A percentile compares a stretch with the other conserved stretches of the same genome.
phyloP scores from a whole-genome alignment of 2,329 filamentous ascomycete genomes.

The Microsporum ferrugineum region DNA sequence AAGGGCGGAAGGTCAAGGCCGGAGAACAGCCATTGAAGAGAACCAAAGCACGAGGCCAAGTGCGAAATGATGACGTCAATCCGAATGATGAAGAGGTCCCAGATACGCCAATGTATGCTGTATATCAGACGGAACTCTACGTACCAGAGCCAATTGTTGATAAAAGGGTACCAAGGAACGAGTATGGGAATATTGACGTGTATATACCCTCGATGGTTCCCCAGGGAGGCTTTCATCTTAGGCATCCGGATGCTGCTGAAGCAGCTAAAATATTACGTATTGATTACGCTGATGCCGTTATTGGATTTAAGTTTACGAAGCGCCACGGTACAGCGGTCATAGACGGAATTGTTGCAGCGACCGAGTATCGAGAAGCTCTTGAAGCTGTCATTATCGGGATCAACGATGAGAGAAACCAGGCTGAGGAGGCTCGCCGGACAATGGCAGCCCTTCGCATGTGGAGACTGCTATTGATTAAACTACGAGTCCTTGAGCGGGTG shows the following conservation, averaged over 20 bases:
- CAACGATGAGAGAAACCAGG: conserved; percentile 52
- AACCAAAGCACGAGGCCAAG: conserved; percentile 29
- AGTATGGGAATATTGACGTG: conserved; percentile 52
- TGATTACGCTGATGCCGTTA: conserved; percentile 82
- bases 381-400: conserved; percentile 57
- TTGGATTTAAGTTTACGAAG: conserved; percentile 78
- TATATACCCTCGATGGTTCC: conserved; percentile 56
- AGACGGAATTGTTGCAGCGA: conserved; percentile 63
- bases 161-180: conserved; percentile 56
- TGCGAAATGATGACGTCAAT: conserved; percentile 24
- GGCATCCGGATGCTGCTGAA: conserved; percentile 48
- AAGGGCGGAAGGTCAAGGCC: conserved; percentile 66
- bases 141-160: conserved; percentile 61
- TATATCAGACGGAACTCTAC: conserved; percentile 58
- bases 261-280: conserved; percentile 67
- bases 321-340: conserved; percentile 75
- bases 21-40: conserved; percentile 76
- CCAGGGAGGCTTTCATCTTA: conserved; percentile 46
- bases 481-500: conserved; percentile 62
- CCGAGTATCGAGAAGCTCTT: conserved; percentile 60
- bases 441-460: conserved; percentile 44
- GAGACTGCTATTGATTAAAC: conserved; percentile 48
- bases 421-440: conserved; percentile 46
- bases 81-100: conserved; percentile 36
- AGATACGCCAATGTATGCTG: conserved; percentile 50